Percentiles rank a stretch among this genome's conserved stretches.
Evolutionary conservation across 768 basidiomycete species (phyloP).

Genomic region (Fomitopsis pulvina): DNA sequence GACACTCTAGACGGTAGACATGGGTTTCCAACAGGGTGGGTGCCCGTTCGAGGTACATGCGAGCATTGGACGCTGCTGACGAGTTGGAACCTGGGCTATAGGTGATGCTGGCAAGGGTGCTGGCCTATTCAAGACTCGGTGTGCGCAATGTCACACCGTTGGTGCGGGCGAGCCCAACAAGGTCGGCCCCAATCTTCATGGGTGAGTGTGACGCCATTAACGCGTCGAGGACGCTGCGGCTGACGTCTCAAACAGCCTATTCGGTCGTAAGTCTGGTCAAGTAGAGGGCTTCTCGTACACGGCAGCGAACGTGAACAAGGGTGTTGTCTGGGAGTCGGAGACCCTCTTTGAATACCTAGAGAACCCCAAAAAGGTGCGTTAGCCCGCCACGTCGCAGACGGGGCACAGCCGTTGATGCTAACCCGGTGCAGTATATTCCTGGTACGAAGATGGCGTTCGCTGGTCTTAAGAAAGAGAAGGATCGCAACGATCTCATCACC

Average conservation of each 20-base stretch:
- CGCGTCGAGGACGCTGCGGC: not conserved
- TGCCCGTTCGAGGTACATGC: constrained; percentile 5
- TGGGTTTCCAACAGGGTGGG: constrained; percentile 41
- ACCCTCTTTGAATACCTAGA: constrained; percentile 96
- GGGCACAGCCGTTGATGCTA: not conserved
- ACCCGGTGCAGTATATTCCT: constrained; percentile 66
- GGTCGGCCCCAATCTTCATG: constrained; percentile 94
- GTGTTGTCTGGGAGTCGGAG: constrained; percentile 74
- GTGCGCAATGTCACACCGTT: constrained; percentile 90
- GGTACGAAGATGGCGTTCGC: constrained; percentile 99
- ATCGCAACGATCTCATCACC: constrained; percentile 90
- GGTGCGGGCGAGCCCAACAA: constrained; percentile 73
- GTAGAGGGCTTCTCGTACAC: constrained; percentile 87
- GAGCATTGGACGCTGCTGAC: not conserved
- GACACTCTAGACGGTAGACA: constrained; percentile 25
- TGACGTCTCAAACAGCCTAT: constrained; percentile 41
- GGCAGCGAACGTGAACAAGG: constrained; percentile 94
- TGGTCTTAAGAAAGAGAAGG: constrained; percentile 97
- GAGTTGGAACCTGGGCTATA: constrained; percentile 14
- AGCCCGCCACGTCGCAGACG: constrained; percentile 8
- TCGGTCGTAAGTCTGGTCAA: constrained; percentile 84
- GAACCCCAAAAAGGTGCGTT: constrained; percentile 90
- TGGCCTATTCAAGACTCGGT: constrained; percentile 92
- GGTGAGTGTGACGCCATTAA: constrained; percentile 41
- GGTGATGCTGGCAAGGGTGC: constrained; percentile 92